These are phyloP conservation scores for Cladophialophora bantiana DNA, from an alignment of 2,329 filamentous ascomycete species.

Conservation along the genomic window DNA sequence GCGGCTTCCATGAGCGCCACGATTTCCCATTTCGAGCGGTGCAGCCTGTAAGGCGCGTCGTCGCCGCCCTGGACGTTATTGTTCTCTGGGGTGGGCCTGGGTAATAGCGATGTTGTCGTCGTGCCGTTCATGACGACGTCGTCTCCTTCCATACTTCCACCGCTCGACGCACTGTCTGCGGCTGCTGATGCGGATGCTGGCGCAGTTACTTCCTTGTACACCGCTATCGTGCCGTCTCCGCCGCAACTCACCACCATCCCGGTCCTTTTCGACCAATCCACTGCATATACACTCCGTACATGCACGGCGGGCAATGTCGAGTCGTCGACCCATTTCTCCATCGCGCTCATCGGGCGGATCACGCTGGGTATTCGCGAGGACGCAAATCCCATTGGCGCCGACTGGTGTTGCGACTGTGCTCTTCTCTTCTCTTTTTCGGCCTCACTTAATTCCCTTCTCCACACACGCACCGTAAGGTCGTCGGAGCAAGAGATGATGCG, in stretches of 20 bases:
- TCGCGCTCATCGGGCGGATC: slow-evolving; percentile 73
- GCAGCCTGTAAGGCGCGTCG: slow-evolving; percentile 28
- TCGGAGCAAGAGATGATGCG: slow-evolving; percentile 85
- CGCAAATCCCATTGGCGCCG: slow-evolving; percentile 34
- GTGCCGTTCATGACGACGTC: slow-evolving; percentile 40
- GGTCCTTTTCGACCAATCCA: slow-evolving; percentile 78
- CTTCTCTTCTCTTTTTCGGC: slow-evolving; percentile 51
- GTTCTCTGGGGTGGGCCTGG: slow-evolving; percentile 8
- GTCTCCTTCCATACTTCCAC: slow-evolving; percentile 11
- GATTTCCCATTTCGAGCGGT: slow-evolving; percentile 70
- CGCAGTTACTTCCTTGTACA: slow-evolving; percentile 71
- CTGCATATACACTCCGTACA: slow-evolving; percentile 81
- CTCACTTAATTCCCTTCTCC: slow-evolving; percentile 69
- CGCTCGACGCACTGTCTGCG: slow-evolving; percentile 15
- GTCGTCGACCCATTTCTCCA: slow-evolving; percentile 85
- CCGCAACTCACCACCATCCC: slow-evolving; percentile 87
- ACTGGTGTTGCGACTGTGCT: not conserved
- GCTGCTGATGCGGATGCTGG: not conserved
- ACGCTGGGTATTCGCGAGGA: slow-evolving; percentile 76
- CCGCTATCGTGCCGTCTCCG: slow-evolving; percentile 79
- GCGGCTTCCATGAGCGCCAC: slow-evolving; percentile 73
- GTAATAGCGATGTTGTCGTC: slow-evolving; percentile 38
- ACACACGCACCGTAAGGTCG: slow-evolving; percentile 79
- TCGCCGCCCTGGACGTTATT: slow-evolving; percentile 25
- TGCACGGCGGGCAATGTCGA: slow-evolving; percentile 77